Evolutionary conservation across 75 land plant genomes (phyloP).

Genomic region (Azolla pinnata): DNA sequence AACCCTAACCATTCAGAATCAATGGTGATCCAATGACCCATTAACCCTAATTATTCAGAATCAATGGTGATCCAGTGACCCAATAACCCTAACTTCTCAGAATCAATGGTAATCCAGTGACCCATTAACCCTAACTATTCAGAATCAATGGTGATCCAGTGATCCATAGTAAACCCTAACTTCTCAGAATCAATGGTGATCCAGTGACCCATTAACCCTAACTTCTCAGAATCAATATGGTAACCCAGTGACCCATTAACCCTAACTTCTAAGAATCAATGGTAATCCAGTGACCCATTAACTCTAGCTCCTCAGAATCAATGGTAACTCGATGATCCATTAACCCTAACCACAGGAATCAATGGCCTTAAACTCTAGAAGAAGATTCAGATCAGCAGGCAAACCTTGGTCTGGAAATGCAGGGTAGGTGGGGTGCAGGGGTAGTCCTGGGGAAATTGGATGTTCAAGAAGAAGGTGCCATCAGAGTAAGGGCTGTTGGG

Average conservation of each 20-base stretch:
- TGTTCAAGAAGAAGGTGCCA: conserved; percentile 11
- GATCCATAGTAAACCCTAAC: too few species aligned
- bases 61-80: too few species aligned
- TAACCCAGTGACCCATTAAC: neutral
- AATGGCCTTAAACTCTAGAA: neutral
- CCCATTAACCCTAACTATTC: too few species aligned
- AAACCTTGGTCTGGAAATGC: conserved; percentile 23
- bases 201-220: neutral
- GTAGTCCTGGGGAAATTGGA: conserved; percentile 18
- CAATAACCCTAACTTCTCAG: too few species aligned
- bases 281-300: neutral
- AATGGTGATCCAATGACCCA: too few species aligned
- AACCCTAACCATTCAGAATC: too few species aligned
- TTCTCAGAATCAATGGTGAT: too few species aligned
- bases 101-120: too few species aligned
- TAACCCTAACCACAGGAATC: neutral
- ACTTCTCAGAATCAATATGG: neutral
- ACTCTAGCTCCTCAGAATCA: neutral
- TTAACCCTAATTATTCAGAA: too few species aligned
- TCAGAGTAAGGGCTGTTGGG: conserved; percentile 19
- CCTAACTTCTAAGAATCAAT: neutral
- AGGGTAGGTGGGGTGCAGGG: conserved; percentile 22
- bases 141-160: too few species aligned
- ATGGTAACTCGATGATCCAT: neutral
- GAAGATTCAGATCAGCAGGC: neutral